Base-by-base conservation (phyloP, 2,329 filamentous ascomycete genomes). In the Cytospora piceicola region DNA sequence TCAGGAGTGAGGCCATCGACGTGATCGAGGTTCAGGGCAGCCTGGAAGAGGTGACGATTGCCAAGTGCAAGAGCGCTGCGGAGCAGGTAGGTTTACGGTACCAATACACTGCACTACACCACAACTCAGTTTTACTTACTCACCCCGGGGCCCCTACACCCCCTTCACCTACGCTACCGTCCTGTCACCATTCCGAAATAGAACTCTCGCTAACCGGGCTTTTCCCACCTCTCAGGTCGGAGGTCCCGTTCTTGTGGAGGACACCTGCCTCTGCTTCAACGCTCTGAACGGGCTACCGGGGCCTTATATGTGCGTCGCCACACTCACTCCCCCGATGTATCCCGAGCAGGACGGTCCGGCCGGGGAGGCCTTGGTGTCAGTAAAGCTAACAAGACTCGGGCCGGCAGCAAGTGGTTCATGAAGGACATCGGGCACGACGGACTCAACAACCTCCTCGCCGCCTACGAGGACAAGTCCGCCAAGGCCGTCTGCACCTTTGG, bases 401-500 rank as follows among this genome's bases (percentile, higher is more conserved):
- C 39, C 56, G 34, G 42, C 61, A 97, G 94, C 71, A 99, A 99
- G 83, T 96, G 93, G 88, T 99, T 99, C 79, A 85, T 99, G 78
- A 81, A 90, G 68, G 85, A 88, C 34, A 83, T 97, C 65, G 95
- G 95, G 64, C 92, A 93, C 70, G 81, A 90, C 58, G 91, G 95
- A 17, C 83, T 99, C 66, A 96, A 97, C 80, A 95, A 94, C 75
- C 85, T 99, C 69, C 88, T 99, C 51, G 89, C 88, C 61, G 93
- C 90, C 8, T 97, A 97, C 76, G 84, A 91, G 32, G 92, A 99
- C 79, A 97, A 97, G 78, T 91, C 90, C 54, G 93, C 93, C 54
- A 89, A 96, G 78, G 94, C 95, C 22, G 91, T 99, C 55, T 97
- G 94, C 80, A 99, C 95, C 0, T 99, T 99, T 79, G 95, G 89